These are phyloP conservation scores for Fusarium stilboides DNA, from an alignment of 2,329 filamentous ascomycete species.

Conservation along the genomic window DNA sequence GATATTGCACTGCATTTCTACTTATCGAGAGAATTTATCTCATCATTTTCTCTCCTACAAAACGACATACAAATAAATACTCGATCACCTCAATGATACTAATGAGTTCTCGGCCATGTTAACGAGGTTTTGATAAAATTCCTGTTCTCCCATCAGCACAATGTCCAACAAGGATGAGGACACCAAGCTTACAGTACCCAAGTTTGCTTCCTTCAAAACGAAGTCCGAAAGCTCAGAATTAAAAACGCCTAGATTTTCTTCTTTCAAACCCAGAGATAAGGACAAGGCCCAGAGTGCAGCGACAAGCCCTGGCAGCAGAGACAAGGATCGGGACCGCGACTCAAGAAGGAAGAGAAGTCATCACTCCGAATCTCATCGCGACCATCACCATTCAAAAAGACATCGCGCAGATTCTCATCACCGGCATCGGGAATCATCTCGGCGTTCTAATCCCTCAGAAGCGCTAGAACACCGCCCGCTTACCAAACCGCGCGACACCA, in stretches of 20 bases:
- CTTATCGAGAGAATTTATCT: background rate
- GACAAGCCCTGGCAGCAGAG: slow-evolving; percentile 28
- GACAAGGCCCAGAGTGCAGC: slow-evolving; percentile 54
- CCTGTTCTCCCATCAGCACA: slow-evolving; percentile 21
- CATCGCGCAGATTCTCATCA: slow-evolving; percentile 37
- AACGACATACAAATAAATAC: background rate
- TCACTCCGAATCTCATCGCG: slow-evolving; percentile 35
- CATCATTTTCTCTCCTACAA: background rate
- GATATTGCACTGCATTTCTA: background rate
- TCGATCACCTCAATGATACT: background rate
- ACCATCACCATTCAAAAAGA: slow-evolving; percentile 37
- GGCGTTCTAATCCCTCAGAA: slow-evolving; percentile 13
- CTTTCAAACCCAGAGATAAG: slow-evolving; percentile 70
- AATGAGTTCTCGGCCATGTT: background rate
- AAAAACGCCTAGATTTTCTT: slow-evolving; percentile 76
- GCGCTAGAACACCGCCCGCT: slow-evolving; percentile 22
- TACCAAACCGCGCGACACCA: slow-evolving; percentile 19
- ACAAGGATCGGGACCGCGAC: slow-evolving; percentile 43
- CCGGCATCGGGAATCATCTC: slow-evolving; percentile 24
- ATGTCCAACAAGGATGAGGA: slow-evolving; percentile 51
- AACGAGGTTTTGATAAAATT: slow-evolving; percentile 28
- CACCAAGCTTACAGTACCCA: slow-evolving; percentile 66
- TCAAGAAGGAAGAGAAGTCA: slow-evolving; percentile 41
- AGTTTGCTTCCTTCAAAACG: slow-evolving; percentile 79
- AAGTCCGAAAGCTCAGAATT: slow-evolving; percentile 34